Percentiles rank a stretch among this genome's conserved stretches.
Conservation (phyloP, 2,329 filamentous ascomycete genomes). For the Sarocladium strictum region DNA sequence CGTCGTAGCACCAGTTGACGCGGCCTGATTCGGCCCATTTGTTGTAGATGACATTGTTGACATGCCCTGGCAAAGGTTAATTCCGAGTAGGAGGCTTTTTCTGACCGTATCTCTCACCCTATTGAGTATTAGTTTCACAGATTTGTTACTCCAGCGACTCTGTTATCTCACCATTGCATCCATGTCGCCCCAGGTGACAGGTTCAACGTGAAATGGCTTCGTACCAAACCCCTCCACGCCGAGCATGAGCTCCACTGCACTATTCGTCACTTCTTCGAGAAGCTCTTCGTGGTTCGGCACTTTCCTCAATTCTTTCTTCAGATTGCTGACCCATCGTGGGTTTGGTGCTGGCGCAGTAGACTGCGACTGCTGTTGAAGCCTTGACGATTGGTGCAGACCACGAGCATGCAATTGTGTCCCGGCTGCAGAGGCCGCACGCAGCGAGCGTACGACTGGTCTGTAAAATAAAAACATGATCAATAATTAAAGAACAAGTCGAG, state of each 20-base stretch:
- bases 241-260: neutral
- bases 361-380: neutral
- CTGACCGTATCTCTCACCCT: neutral
- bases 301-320: neutral
- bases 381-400: neutral
- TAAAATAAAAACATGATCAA: neutral
- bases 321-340: neutral
- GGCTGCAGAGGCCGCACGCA: neutral
- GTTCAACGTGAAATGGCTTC: conserved; percentile 1
- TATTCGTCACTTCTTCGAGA: conserved; percentile 1
- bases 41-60: conserved; percentile 83
- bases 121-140: too few relatives aligned
- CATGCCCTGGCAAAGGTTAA: conserved; percentile 42
- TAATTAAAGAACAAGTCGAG: too few relatives aligned
- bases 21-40: conserved; percentile 78
- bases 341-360: neutral
- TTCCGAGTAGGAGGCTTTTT: too few relatives aligned
- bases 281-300: neutral
- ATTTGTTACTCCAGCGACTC: neutral
- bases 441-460: neutral
- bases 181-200: conserved; percentile 4
- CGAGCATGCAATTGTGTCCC: neutral
- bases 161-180: conserved; percentile 1
- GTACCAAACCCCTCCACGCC: neutral
- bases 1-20: conserved; percentile 71